Conservation (phyloP, 768 basidiomycete species). For the Collybiopsis confluens region DNA sequence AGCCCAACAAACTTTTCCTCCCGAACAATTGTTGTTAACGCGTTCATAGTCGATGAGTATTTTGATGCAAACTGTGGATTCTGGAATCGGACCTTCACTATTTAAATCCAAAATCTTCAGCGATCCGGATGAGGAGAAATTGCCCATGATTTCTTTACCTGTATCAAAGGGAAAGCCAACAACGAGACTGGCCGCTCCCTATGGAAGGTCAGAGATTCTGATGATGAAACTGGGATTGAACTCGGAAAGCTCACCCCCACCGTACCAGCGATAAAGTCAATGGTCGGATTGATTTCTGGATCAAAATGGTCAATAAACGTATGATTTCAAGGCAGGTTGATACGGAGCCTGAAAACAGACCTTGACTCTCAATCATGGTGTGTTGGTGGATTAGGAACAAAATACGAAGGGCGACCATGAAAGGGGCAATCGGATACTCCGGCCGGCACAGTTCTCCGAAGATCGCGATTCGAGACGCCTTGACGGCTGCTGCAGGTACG, state of each 20-base stretch:
- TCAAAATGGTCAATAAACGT: neutral
- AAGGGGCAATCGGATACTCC: too few species aligned
- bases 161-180: slow-evolving; percentile 82
- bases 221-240: too few species aligned
- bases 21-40: slow-evolving; percentile 60
- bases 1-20: slow-evolving; percentile 69
- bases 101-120: neutral
- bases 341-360: neutral
- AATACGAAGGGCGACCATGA: too few species aligned
- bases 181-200: slow-evolving; percentile 63
- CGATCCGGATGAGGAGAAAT: neutral
- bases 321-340: neutral
- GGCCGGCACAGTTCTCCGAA: too few species aligned
- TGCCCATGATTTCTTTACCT: slow-evolving; percentile 26
- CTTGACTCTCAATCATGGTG: slow-evolving; percentile 1
- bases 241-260: slow-evolving; percentile 39
- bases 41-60: slow-evolving; percentile 64
- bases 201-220: neutral
- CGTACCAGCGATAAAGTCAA: slow-evolving; percentile 81
- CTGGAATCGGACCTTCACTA: slow-evolving; percentile 82
- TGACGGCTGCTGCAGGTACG: too few species aligned
- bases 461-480: too few species aligned
- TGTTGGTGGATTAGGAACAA: neutral
- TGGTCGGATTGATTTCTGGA: slow-evolving; percentile 47
- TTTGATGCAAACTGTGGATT: slow-evolving; percentile 50